phyloP scores from a whole-genome alignment of 306 rosid genomes.

The Vicia villosa region DNA sequence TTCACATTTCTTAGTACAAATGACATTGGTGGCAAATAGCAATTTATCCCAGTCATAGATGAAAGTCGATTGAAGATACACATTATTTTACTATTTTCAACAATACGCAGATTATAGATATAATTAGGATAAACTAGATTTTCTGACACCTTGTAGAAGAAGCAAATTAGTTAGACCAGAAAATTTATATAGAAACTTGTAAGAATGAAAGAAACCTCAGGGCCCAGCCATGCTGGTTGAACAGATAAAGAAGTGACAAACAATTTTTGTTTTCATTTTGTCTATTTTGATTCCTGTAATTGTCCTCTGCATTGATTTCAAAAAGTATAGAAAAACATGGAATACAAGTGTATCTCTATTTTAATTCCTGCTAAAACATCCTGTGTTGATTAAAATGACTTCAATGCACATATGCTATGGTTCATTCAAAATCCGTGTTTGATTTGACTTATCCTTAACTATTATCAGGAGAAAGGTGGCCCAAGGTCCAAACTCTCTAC shows the following conservation, averaged over 20 bases:
- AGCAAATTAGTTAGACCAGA: not conserved
- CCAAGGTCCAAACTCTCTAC: not conserved
- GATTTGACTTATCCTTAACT: not conserved
- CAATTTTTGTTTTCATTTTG: too few relatives aligned
- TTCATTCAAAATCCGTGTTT: not conserved
- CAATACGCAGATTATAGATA: not conserved
- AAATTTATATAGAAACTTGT: slow-evolving; percentile 7
- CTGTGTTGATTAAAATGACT: slow-evolving; percentile 9
- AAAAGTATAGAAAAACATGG: not conserved
- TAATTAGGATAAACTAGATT: not conserved
- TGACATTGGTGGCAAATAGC: not conserved
- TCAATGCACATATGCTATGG: not conserved
- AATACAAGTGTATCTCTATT: not conserved
- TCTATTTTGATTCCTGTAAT: not conserved
- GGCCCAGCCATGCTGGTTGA: too few relatives aligned
- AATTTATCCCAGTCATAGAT: not conserved
- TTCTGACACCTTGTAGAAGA: slow-evolving; percentile 7
- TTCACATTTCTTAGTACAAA: not conserved
- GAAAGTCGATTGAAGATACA: not conserved
- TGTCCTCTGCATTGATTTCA: not conserved
- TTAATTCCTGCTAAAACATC: slow-evolving; percentile 14
- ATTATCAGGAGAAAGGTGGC: not conserved
- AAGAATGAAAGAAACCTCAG: not conserved
- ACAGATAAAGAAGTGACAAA: too few relatives aligned
- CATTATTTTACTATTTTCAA: slow-evolving; percentile 18